Base-by-base conservation (phyloP, 2,329 filamentous ascomycete genomes). In the Fusarium proliferatum region DNA sequence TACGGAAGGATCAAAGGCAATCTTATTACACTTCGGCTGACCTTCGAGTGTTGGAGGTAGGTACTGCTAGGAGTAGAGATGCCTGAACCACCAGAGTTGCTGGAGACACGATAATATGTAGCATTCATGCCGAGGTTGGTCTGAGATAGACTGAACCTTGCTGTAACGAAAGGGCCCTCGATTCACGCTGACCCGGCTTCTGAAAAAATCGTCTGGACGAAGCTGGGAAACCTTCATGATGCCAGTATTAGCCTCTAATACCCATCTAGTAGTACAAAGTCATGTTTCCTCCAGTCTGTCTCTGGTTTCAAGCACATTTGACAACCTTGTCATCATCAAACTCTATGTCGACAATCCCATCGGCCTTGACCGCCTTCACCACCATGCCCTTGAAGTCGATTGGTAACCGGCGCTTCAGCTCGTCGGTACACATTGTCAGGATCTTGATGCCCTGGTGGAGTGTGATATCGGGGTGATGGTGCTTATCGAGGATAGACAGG, bases 301-400 rank as follows among this genome's bases (percentile, higher is more conserved):
- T 61, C 52, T 57, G 53, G 55, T 21, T 30, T 86, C 80, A 92
- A 78, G 90, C 88, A 76, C 86, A 84, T 83, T 88, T 89, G 42
- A 93, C 90, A 67, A 92, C 85, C 83, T 91, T 91, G 85, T 93
- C 92, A 81, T 97, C 94, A 81, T 96, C 93, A 82, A 95, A 97
- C 73, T 94, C 90, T 79, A 97, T 89, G 78, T 96, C 94, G 77
- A 90, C 86, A 71, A 99, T 92, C 16, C 97, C 96, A 78, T 98
- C 94, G 86, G 97, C 97, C 71, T 95, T 97, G 79, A 99, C 91
- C 41, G 95, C 93, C 88, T 98, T 98, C 79, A 99, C 95, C 60
- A 88, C 80, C 91, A 97, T 94, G 43, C 96, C 96, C 89, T 99
- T 99, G 90, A 98, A 99, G 83, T 99, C 96, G 81, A 99, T 95